Percentiles rank a stretch among this genome's conserved stretches.
Conservation (phyloP, 208 protist species). For the Acanthamoeba quina region DNA sequence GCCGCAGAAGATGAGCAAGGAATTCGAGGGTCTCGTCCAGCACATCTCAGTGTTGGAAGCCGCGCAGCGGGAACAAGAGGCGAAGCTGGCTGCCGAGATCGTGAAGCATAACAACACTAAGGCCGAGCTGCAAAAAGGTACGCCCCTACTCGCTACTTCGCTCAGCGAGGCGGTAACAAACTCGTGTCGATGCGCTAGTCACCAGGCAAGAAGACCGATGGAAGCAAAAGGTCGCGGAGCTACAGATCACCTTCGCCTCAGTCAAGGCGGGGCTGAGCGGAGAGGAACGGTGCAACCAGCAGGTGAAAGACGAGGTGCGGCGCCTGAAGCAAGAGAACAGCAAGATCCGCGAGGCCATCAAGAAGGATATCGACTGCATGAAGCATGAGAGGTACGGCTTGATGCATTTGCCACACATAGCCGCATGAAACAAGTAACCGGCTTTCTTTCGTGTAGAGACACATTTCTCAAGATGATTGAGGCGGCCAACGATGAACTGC, state of each 20-base stretch:
- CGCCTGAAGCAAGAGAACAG: neutral
- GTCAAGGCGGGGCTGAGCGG: neutral
- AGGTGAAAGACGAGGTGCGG: neutral
- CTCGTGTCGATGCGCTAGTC: neutral
- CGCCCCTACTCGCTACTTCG: neutral
- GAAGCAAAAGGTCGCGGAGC: slow-evolving; percentile 50
- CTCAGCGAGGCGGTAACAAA: neutral
- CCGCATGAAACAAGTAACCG: neutral
- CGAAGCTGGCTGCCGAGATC: slow-evolving; percentile 17
- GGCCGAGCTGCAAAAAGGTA: slow-evolving; percentile 17
- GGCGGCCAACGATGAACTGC: neutral
- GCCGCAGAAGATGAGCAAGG: neutral
- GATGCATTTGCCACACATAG: neutral
- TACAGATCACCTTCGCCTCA: neutral
- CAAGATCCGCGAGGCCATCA: neutral
- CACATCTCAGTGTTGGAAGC: slow-evolving; percentile 4
- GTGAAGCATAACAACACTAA: neutral
- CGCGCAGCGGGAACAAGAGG: slow-evolving; percentile 10
- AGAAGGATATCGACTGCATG: neutral
- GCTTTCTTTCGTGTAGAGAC: neutral
- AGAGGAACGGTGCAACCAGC: slow-evolving; percentile 11
- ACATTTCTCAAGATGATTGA: slow-evolving; percentile 10
- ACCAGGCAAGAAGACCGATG: slow-evolving; percentile 30
- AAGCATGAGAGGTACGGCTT: neutral
- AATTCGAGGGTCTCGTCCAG: slow-evolving; percentile 17